phyloP scores from a whole-genome alignment of 495 filamentous ascomycete genomes.

The Annulohypoxylon bovei region DNA sequence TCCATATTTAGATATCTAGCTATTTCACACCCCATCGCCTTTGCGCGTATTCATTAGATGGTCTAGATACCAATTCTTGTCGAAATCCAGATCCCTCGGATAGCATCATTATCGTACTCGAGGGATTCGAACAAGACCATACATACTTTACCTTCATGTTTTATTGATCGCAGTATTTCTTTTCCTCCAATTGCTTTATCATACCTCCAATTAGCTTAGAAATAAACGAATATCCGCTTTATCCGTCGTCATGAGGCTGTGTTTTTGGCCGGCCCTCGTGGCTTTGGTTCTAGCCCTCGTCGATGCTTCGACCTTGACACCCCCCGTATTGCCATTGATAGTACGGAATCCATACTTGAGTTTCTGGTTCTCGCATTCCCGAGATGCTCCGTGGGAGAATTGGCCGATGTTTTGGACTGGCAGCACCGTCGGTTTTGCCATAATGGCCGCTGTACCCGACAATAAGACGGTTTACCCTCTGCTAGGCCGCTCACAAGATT shows the following conservation, averaged over 20 bases:
- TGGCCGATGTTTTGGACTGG: constrained; percentile 98
- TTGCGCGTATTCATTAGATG: not conserved
- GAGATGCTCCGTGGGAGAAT: constrained; percentile 84
- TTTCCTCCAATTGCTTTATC: not conserved
- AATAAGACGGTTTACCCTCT: constrained; percentile 82
- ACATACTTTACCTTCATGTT: constrained; percentile 24
- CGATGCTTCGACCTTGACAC: constrained; percentile 67
- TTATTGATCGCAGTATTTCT: not conserved
- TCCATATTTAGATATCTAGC: not conserved
- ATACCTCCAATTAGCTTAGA: constrained; percentile 29
- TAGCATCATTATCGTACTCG: constrained; percentile 12
- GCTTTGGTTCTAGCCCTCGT: constrained; percentile 51
- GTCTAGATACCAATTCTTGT: not conserved
- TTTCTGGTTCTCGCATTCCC: constrained; percentile 83
- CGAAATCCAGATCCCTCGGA: constrained; percentile 1
- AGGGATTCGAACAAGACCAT: constrained; percentile 11
- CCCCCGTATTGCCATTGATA: constrained; percentile 85
- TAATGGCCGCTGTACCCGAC: constrained; percentile 80
- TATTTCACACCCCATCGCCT: not conserved
- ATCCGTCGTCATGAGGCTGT: constrained; percentile 40
- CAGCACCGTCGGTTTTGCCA: constrained; percentile 78
- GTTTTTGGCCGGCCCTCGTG: constrained; percentile 40
- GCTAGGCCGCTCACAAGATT: constrained; percentile 87
- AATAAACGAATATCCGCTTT: constrained; percentile 20
- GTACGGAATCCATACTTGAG: constrained; percentile 94